phyloP scores from a whole-genome alignment of 148 eudicot genomes.

The Polygonum aviculare region DNA sequence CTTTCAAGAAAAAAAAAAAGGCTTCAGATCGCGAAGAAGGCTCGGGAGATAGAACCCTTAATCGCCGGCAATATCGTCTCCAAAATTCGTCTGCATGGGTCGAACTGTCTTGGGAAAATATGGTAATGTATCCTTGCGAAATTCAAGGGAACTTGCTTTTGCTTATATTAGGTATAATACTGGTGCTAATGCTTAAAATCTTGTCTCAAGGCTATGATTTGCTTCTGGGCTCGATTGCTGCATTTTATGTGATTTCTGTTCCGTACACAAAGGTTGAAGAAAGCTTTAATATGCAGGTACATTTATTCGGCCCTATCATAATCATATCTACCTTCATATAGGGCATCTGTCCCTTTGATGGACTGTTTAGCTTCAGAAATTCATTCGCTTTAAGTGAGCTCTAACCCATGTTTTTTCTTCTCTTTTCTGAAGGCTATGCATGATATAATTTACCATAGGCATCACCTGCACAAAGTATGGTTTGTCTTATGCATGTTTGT shows the following conservation, averaged over 20 bases:
- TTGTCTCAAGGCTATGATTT: constrained; percentile 61
- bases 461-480: constrained; percentile 66
- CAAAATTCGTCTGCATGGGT: neutral
- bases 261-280: constrained; percentile 99
- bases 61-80: no score
- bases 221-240: constrained; percentile 72
- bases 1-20: no score
- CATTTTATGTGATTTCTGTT: constrained; percentile 68
- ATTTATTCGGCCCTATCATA: neutral
- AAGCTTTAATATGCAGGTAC: constrained; percentile 95
- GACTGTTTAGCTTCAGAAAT: neutral
- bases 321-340: neutral
- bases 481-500: neutral
- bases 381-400: neutral
- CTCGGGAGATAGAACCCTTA: no score
- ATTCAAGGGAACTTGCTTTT: neutral
- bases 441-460: constrained; percentile 73
- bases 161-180: neutral
- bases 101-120: neutral
- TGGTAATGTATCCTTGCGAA: neutral
- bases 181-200: neutral
- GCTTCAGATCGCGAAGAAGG: no score
- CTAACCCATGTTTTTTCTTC: constrained; percentile 4
- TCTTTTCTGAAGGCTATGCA: constrained; percentile 72
- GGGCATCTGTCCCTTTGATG: neutral